Percentiles rank a stretch among this genome's conserved stretches.
Conservation (phyloP, 148 eudicot genomes). For the Arbutus unedo region DNA sequence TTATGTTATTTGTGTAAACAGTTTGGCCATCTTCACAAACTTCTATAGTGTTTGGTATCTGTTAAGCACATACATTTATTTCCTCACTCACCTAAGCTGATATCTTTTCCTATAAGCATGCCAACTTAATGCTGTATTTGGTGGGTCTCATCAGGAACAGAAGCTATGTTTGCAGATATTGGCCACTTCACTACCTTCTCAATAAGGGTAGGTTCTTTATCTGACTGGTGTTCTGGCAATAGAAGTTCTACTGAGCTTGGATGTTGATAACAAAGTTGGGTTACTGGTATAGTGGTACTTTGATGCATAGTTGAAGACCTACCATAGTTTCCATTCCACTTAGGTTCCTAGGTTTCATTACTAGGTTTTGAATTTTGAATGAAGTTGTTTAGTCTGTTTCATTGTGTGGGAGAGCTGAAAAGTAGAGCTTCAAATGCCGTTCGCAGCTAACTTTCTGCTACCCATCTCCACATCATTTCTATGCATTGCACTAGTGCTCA, state of each 20-base stretch:
- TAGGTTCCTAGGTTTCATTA: not conserved
- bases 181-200: slow-evolving; percentile 85
- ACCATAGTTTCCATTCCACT: slow-evolving; percentile 4
- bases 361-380: not conserved
- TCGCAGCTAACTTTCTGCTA: not conserved
- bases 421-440: not conserved
- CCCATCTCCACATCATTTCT: no score
- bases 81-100: not conserved
- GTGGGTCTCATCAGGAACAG: slow-evolving; percentile 66
- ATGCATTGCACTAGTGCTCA: not conserved
- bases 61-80: not conserved
- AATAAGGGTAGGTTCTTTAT: slow-evolving; percentile 53
- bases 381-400: not conserved
- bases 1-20: not conserved
- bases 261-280: not conserved
- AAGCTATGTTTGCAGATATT: slow-evolving; percentile 97
- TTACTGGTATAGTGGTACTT: not conserved
- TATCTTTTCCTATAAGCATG: slow-evolving; percentile 4
- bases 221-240: not conserved
- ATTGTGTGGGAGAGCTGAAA: not conserved
- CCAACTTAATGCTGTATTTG: slow-evolving; percentile 9
- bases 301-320: not conserved
- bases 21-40: not conserved
- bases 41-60: not conserved
- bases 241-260: not conserved